Evolutionary conservation across 805 yeast genomes (phyloP), one percentile per base, ranked within the genome.

Genomic region (Lipomyces orientalis): DNA sequence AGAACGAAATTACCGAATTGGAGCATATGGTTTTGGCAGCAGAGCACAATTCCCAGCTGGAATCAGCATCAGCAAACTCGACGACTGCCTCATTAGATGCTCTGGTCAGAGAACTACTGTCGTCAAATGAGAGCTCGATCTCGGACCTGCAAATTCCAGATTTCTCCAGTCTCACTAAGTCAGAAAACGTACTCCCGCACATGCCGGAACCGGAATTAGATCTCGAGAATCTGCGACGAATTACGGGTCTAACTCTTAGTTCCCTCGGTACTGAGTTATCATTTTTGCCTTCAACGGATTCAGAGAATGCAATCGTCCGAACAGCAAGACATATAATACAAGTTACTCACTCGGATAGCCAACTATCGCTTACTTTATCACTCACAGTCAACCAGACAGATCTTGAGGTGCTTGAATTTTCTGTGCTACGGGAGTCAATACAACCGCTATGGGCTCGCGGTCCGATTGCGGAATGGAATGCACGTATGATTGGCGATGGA

Each of bases 351-450:
- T 54, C 61, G 1, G 56, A 33, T 10, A 58, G 65, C 1, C 25
- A 37, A 25, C 43, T 65, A 19, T 16, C 61, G 19, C 56, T 66
- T 25, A 25, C 59, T 19, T 33, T 66, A 16, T 16, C 49, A 2
- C 64, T 68, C 19, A 33, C 37, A 2, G 67, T 66, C 35, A 68
- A 68, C 58, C 68, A 68, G 43, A 60, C 69, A 29, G 65, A 61
- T 52, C 59, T 66, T 9, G 64, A 62, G 60, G 60, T 68, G 9
- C n/a, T 63, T 19, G 29, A 59, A 1, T 59, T 65, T 25, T 31
- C 54, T 7, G 61, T 66, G 43, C 8, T 8, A 8, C 10, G 31
- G 6, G 60, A 55, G n/a, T 25, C 63, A 2, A 37, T 66, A 14
- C 54, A 31, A 5, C 71, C 71, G 12, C 22, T 19, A 6, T 68